A percentile compares a stretch with the other conserved stretches of the same genome.
phyloP scores from a whole-genome alignment of 345 rosid genomes.

The Acer campestre region DNA sequence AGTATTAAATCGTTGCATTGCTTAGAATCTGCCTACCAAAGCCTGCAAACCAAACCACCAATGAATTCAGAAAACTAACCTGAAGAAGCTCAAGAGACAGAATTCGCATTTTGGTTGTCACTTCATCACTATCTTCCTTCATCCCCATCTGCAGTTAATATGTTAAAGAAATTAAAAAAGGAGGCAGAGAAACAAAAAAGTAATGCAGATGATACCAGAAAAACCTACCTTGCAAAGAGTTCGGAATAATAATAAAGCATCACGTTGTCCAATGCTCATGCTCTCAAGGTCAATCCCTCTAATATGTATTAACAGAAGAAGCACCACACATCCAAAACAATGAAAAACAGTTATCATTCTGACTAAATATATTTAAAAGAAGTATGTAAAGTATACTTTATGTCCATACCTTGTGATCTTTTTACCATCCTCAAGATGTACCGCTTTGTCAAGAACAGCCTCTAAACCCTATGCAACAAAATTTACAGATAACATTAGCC shows the following conservation, averaged over 20 bases:
- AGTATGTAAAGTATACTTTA: not conserved
- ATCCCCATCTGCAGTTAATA: slow-evolving; percentile 79
- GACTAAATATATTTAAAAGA: slow-evolving; percentile 18
- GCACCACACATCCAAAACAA: slow-evolving; percentile 11
- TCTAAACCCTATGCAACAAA: slow-evolving; percentile 72
- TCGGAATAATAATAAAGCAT: slow-evolving; percentile 93
- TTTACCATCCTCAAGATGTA: slow-evolving; percentile 95
- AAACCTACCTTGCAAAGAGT: slow-evolving; percentile 95
- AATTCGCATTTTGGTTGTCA: slow-evolving; percentile 86
- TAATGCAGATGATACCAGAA: slow-evolving; percentile 15
- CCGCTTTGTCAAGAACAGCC: slow-evolving; percentile 98
- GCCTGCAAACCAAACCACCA: slow-evolving; percentile 2
- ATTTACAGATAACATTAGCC: not conserved
- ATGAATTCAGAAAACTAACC: slow-evolving; percentile 46
- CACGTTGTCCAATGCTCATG: slow-evolving; percentile 92
- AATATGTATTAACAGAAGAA: slow-evolving; percentile 15
- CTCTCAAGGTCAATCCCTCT: slow-evolving; percentile 96
- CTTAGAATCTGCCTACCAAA: slow-evolving; percentile 12
- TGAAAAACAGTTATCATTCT: slow-evolving; percentile 11
- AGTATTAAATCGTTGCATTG: slow-evolving; percentile 1
- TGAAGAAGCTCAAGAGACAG: slow-evolving; percentile 98
- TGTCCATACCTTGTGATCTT: slow-evolving; percentile 73
- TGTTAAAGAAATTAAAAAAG: slow-evolving; percentile 19
- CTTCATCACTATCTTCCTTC: slow-evolving; percentile 98
- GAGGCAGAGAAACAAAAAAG: slow-evolving; percentile 29